phyloP scores from a whole-genome alignment of 108 stramenopile genomes.

The Nannochloropsis gaditana region DNA sequence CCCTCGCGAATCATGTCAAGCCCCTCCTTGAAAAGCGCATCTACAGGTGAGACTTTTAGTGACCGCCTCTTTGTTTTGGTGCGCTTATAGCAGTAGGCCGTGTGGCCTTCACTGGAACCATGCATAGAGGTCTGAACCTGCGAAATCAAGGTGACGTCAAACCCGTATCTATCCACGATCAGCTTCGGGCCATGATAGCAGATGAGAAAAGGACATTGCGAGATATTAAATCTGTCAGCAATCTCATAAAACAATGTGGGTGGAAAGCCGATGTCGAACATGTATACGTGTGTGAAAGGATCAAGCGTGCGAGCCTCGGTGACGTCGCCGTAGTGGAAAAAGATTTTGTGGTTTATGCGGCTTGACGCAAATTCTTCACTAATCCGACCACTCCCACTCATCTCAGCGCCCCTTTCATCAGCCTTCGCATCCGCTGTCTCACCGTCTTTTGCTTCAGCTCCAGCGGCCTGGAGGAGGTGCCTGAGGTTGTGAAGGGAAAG shows the following conservation, averaged over 20 bases:
- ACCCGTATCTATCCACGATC: constrained; percentile 40
- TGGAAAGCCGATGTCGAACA: constrained; percentile 80
- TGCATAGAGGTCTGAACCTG: constrained; percentile 19
- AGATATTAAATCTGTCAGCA: constrained; percentile 43
- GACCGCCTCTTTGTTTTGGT: constrained; percentile 19
- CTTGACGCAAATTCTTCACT: constrained; percentile 18
- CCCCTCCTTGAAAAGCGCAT: constrained; percentile 16
- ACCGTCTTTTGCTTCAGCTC: background rate
- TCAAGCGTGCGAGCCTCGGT: constrained; percentile 71
- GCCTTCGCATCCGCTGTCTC: background rate
- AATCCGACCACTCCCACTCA: background rate
- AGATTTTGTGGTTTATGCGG: constrained; percentile 36
- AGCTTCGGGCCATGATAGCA: constrained; percentile 48
- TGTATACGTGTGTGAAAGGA: constrained; percentile 96
- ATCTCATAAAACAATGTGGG: constrained; percentile 41
- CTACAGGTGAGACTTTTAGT: background rate
- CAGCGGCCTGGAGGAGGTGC: background rate
- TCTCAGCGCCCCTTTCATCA: constrained; percentile 22
- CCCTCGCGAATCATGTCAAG: background rate
- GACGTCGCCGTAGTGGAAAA: constrained; percentile 76
- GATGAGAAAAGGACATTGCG: constrained; percentile 49
- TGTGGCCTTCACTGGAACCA: constrained; percentile 55
- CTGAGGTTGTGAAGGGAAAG: constrained; percentile 68
- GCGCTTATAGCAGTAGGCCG: constrained; percentile 54
- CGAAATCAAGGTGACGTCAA: constrained; percentile 40